Evolutionary conservation across 192 early-diverging fungal genomes (phyloP), one percentile per base, ranked within the genome.

Genomic region (Coemansia sp.): DNA sequence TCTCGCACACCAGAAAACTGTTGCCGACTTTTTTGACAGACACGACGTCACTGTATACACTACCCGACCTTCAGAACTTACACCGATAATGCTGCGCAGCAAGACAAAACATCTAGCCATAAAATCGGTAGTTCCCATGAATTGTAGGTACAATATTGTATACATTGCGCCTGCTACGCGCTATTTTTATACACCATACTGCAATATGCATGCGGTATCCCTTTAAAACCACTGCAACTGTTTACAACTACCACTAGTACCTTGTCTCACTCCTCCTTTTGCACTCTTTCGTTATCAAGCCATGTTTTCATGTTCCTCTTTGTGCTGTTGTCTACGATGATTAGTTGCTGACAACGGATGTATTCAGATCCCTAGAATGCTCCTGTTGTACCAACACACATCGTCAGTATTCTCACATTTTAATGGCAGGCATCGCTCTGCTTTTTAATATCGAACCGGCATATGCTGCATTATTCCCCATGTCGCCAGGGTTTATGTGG

Each of bases 41-140:
- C 61, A 77, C 58, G 73, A 77, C 44, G 66, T 77, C 47, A 69
- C 64, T 9, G 64, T 77, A 59, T 70, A 77, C 34, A 77, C 73
- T 13, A 51, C 73, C 52, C 69, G 62, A 60, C 67, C 73, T 15
- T 65, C 73, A 1, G 73, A 77, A 42, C 59, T 77, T 23, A 69
- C 73, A 14, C 60, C 67, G 2, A 55, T 60, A 2, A 63, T 77
- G 73, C 67, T 77, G 15, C 67, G 73, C 38, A 61, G 65, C 51
- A 66, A 66, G 51, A 70, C 73, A 55, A 61, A 67, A 24, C 73
- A 77, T 52, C 47, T 77, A 50, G 67, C 67, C 37, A 66, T 62
- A 50, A 77, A 67, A 57, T 53, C 64, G 12, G 56, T 48, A 23
- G 24, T 51, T 58, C 70, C 70, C 57, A 67, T 66, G 61, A 59